Conservation (phyloP, 106 monocot genomes). For the Chionographis japonica region DNA sequence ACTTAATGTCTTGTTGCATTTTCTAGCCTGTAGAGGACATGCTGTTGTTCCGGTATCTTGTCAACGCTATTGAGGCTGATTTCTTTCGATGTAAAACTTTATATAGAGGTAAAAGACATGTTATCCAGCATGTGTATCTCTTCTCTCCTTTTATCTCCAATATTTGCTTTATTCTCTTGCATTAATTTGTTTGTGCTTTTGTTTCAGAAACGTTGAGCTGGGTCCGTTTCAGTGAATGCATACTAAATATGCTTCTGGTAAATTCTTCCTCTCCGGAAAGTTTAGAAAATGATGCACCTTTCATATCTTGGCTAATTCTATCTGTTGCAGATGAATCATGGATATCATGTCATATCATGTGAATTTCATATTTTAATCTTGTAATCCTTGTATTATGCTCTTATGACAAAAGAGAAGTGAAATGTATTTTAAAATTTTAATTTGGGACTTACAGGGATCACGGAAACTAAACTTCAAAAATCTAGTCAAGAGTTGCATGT, state of each 20-base stretch:
- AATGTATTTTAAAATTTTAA: no score
- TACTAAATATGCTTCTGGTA: constrained; percentile 75
- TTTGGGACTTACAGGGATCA: constrained; percentile 49
- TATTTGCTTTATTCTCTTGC: neutral
- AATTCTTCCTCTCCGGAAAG: constrained; percentile 3
- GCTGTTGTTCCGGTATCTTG: constrained; percentile 70
- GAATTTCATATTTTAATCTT: neutral
- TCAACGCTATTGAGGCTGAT: constrained; percentile 61
- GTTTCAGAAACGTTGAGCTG: constrained; percentile 59
- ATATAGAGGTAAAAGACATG: constrained; percentile 55
- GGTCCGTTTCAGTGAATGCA: constrained; percentile 64
- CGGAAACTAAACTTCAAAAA: constrained; percentile 59
- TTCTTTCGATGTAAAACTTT: constrained; percentile 47
- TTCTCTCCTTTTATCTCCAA: neutral
- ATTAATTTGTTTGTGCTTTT: constrained; percentile 4
- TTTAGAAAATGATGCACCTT: neutral
- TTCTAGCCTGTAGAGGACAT: constrained; percentile 54
- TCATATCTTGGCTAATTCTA: neutral
- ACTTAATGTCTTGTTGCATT: constrained; percentile 3
- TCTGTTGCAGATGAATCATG: no score
- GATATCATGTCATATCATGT: neutral
- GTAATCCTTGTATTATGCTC: neutral
- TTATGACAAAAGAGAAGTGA: neutral
- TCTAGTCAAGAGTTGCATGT: constrained; percentile 62
- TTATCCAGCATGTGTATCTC: neutral